Evolutionary conservation across 805 yeast species (phyloP).

Genomic region (Jamesozyma gamospora): DNA sequence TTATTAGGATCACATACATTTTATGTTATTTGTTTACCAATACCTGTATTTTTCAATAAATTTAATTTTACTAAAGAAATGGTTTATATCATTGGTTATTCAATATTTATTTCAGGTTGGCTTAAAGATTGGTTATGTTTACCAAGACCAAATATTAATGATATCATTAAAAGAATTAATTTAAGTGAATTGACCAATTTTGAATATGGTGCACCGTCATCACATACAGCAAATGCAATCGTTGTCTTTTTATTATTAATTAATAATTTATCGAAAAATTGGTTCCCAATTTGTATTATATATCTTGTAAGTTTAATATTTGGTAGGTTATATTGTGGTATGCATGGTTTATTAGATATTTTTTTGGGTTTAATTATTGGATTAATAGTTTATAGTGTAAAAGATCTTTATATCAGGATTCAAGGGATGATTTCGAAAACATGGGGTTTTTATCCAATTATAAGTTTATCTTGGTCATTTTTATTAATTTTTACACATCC

Average conservation of each 20-base stretch:
- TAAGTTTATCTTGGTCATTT: slow-evolving; percentile 34
- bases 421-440: slow-evolving; percentile 17
- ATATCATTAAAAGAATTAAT: slow-evolving; percentile 69
- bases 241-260: slow-evolving; percentile 54
- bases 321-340: slow-evolving; percentile 90
- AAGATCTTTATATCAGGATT: too few relatives aligned
- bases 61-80: slow-evolving; percentile 49
- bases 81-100: slow-evolving; percentile 54
- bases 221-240: slow-evolving; percentile 92
- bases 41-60: slow-evolving; percentile 74
- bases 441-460: slow-evolving; percentile 27
- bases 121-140: slow-evolving; percentile 78
- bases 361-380: slow-evolving; percentile 61
- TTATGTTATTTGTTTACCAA: slow-evolving; percentile 79
- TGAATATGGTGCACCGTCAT: slow-evolving; percentile 91
- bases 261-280: slow-evolving; percentile 1
- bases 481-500: slow-evolving; percentile 59
- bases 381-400: slow-evolving; percentile 5
- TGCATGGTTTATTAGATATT: slow-evolving; percentile 89
- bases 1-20: slow-evolving; percentile 89
- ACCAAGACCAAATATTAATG: slow-evolving; percentile 91
- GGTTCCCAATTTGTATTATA: slow-evolving; percentile 5
- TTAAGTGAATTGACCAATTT: slow-evolving; percentile 82
- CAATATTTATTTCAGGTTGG: slow-evolving; percentile 58
- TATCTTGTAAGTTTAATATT: slow-evolving; percentile 53